Conservation (phyloP, 139 green algal species). For the Pedinophyceae sp. region DNA sequence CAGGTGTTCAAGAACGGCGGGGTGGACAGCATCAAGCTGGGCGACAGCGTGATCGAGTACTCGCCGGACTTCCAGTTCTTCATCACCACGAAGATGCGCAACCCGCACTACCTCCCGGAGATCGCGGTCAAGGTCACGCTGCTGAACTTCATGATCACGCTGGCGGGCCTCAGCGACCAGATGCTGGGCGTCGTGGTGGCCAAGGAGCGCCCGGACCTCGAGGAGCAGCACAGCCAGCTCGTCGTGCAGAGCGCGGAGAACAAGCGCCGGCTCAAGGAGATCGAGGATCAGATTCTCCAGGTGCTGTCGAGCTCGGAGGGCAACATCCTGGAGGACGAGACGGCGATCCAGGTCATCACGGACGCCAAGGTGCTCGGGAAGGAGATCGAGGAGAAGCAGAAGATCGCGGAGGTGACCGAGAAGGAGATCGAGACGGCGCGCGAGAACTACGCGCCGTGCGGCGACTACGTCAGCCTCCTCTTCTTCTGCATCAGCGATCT, state of each 20-base stretch:
- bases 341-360: slow-evolving; percentile 50
- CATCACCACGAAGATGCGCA: slow-evolving; percentile 55
- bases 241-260: slow-evolving; percentile 46
- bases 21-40: slow-evolving; percentile 42
- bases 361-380: slow-evolving; percentile 52
- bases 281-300: slow-evolving; percentile 61
- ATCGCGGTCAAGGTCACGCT: slow-evolving; percentile 50
- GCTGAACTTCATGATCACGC: slow-evolving; percentile 73
- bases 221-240: slow-evolving; percentile 53
- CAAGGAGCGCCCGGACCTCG: slow-evolving; percentile 54
- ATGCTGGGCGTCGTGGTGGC: slow-evolving; percentile 58
- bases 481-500: slow-evolving; percentile 59
- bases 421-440: slow-evolving; percentile 44
- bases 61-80: slow-evolving; percentile 53
- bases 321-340: slow-evolving; percentile 69
- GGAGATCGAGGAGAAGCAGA: slow-evolving; percentile 56
- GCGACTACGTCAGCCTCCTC: slow-evolving; percentile 48
- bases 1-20: slow-evolving; percentile 56
- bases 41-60: slow-evolving; percentile 48
- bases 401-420: slow-evolving; percentile 38
- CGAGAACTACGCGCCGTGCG: slow-evolving; percentile 43
- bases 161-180: slow-evolving; percentile 46
- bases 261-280: slow-evolving; percentile 47
- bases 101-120: slow-evolving; percentile 58
- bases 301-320: slow-evolving; percentile 30